Evolutionary conservation across 805 yeast species (phyloP).

Genomic region (Metschnikowia lachancei): DNA sequence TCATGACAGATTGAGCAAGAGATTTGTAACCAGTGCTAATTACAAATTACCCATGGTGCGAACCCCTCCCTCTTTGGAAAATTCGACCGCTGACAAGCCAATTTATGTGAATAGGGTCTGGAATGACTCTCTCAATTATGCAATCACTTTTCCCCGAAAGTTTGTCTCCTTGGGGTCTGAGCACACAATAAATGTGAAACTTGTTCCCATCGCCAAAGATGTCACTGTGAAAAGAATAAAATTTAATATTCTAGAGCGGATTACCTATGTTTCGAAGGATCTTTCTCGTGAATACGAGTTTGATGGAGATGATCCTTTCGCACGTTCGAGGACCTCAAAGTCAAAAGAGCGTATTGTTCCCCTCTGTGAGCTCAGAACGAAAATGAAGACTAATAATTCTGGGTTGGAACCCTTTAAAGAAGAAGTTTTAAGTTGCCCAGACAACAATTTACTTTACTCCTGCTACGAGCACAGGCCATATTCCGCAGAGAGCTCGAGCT

Average conservation of each 20-base stretch:
- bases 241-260: conserved; percentile 63
- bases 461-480: conserved; percentile 41
- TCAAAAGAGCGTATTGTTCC: conserved; percentile 52
- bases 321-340: conserved; percentile 7
- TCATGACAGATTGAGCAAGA: conserved; percentile 35
- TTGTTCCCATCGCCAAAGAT: conserved; percentile 63
- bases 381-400: conserved; percentile 33
- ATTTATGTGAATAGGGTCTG: conserved; percentile 72
- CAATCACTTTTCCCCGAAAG: conserved; percentile 67
- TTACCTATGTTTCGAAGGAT: conserved; percentile 59
- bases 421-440: conserved; percentile 56
- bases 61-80: conserved; percentile 56
- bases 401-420: conserved; percentile 50
- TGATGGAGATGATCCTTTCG: conserved; percentile 30
- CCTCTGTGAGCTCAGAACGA: conserved; percentile 63
- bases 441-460: conserved; percentile 60
- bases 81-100: conserved; percentile 64
- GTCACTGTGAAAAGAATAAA: conserved; percentile 61
- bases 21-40: conserved; percentile 30
- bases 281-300: conserved; percentile 53
- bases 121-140: conserved; percentile 69
- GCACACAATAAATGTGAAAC: conserved; percentile 58
- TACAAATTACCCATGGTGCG: conserved; percentile 49
- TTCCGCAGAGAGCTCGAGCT: background rate
- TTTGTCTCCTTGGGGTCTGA: conserved; percentile 63